These are phyloP conservation scores for Fraxinus velutina DNA, from an alignment of 305 asterid species.

Conservation along the genomic window DNA sequence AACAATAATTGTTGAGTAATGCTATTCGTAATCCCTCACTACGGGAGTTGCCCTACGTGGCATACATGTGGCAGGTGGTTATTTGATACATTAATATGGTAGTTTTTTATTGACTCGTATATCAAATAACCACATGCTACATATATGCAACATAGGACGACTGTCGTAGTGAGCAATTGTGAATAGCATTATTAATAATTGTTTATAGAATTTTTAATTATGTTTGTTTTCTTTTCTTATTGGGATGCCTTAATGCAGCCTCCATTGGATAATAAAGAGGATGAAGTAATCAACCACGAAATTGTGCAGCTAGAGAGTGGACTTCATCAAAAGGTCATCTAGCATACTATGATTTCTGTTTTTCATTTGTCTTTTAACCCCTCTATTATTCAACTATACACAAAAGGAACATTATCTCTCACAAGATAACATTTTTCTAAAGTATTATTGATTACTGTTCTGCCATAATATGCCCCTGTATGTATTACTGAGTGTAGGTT, in stretches of 20 bases:
- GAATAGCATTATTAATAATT: neutral
- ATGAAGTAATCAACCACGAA: constrained; percentile 55
- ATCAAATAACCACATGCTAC: neutral
- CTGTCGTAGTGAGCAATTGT: neutral
- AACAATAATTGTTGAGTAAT: neutral
- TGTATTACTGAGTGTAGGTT: constrained; percentile 13
- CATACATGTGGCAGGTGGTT: neutral
- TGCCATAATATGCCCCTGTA: neutral
- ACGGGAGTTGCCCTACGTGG: neutral
- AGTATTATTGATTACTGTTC: neutral
- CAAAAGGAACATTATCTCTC: neutral
- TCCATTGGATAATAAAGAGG: constrained; percentile 81
- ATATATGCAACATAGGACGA: neutral
- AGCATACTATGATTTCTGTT: constrained; percentile 10
- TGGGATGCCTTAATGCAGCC: constrained; percentile 49
- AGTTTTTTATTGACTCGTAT: neutral
- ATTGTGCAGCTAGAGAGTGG: constrained; percentile 57
- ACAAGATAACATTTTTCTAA: neutral
- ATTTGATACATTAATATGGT: neutral
- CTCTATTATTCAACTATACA: neutral
- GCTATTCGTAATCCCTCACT: neutral
- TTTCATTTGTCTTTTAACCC: neutral
- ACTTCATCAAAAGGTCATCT: constrained; percentile 64
- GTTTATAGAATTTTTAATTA: neutral
- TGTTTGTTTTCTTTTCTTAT: neutral